phyloP scores from a whole-genome alignment of 2,329 filamentous ascomycete species.

The Penicillium sp. region DNA sequence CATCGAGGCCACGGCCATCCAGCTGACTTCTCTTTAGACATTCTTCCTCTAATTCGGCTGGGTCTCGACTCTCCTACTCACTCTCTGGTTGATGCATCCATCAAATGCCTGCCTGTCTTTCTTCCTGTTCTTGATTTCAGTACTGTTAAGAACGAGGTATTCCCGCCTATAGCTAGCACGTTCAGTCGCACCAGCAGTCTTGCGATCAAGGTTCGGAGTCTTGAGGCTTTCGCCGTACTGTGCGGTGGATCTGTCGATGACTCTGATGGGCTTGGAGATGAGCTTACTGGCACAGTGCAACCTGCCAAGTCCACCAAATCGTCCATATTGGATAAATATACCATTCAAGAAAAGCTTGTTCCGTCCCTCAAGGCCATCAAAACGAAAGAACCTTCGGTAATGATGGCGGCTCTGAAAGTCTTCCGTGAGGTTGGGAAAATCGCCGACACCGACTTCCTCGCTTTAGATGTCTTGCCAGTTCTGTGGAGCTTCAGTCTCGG shows the following conservation, averaged over 20 bases:
- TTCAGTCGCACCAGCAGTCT: conserved; percentile 92
- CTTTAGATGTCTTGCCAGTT: conserved; percentile 81
- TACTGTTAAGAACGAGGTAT: conserved; percentile 94
- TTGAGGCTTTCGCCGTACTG: conserved; percentile 83
- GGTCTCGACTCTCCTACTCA: conserved; percentile 87
- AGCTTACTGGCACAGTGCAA: conserved; percentile 62
- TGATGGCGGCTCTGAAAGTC: conserved; percentile 85
- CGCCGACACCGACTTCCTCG: conserved; percentile 84
- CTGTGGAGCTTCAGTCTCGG: conserved; percentile 90
- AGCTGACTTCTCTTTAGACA: conserved; percentile 52
- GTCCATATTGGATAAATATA: conserved; percentile 90
- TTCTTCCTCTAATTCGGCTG: conserved; percentile 76
- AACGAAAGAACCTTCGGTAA: conserved; percentile 95
- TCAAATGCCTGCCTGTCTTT: conserved; percentile 72
- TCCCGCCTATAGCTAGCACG: conserved; percentile 81
- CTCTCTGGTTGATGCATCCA: conserved; percentile 75
- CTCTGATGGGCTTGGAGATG: conserved; percentile 44
- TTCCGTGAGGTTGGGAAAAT: conserved; percentile 74
- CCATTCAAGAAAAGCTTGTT: conserved; percentile 94
- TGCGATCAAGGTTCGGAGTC: conserved; percentile 84
- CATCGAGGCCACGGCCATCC: background rate
- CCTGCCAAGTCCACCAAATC: conserved; percentile 54
- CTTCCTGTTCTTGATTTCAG: conserved; percentile 88
- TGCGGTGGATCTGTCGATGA: conserved; percentile 66
- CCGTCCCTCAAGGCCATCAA: conserved; percentile 88